Evolutionary conservation across 805 yeast species (phyloP).

Genomic region (Candida silvicultrix): DNA sequence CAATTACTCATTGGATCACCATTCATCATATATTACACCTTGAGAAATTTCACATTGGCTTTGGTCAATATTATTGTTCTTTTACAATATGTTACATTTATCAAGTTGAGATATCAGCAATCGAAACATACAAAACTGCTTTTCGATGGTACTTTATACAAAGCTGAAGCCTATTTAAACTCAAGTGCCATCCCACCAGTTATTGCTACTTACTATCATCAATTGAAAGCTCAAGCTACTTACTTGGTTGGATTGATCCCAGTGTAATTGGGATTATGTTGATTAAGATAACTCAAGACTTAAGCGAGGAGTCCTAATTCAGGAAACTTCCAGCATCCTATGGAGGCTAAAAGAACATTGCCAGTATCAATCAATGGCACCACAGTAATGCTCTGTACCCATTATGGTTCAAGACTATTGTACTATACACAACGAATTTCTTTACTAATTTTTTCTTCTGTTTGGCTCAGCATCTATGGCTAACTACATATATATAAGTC

Average conservation of each 20-base stretch:
- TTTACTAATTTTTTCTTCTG: no score
- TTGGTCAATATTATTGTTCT: conserved; percentile 32
- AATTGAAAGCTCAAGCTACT: conserved; percentile 10
- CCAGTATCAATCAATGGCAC: no score
- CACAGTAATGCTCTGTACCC: no score
- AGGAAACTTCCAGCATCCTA: no score
- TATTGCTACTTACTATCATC: conserved; percentile 9
- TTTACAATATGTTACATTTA: conserved; percentile 43
- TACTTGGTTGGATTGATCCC: conserved; percentile 7
- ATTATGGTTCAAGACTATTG: no score
- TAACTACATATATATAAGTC: no score
- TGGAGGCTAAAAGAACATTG: no score
- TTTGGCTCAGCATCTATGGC: no score
- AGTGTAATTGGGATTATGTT: not conserved
- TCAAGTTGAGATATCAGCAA: conserved; percentile 55
- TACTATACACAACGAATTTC: no score
- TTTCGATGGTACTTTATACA: conserved; percentile 38
- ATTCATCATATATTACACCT: conserved; percentile 32
- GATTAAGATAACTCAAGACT: no score
- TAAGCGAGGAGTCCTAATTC: no score
- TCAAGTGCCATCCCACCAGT: conserved; percentile 31
- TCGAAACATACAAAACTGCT: conserved; percentile 48
- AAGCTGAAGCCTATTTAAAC: conserved; percentile 30
- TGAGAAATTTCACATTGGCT: conserved; percentile 21
- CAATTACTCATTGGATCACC: conserved; percentile 35